Percentiles rank a stretch among this genome's conserved stretches.
These are phyloP conservation scores for Penicillium brevicompactum DNA, from an alignment of 2,329 filamentous ascomycete genomes.

Conservation along the genomic window DNA sequence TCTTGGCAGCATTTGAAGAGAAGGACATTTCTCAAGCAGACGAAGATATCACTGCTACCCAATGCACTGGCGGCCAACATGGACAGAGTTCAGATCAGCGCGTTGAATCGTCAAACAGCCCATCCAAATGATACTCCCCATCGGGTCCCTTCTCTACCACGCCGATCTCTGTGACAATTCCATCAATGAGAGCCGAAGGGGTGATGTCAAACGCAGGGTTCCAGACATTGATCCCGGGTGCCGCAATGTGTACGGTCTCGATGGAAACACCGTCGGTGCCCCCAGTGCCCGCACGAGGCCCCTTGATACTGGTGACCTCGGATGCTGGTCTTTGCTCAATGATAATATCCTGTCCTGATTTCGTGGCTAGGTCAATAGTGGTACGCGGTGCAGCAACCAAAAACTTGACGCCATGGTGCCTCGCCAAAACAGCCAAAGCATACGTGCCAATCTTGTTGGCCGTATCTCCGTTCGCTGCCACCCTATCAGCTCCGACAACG, in stretches of 20 bases:
- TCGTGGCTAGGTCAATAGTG: conserved; percentile 83
- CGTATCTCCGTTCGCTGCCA: conserved; percentile 94
- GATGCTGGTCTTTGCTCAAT: conserved; percentile 84
- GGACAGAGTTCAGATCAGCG: conserved; percentile 4
- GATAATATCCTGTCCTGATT: conserved; percentile 75
- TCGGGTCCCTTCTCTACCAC: conserved; percentile 75
- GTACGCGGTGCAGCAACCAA: conserved; percentile 93
- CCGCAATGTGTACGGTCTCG: conserved; percentile 77
- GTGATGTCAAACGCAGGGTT: conserved; percentile 98
- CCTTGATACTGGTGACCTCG: conserved; percentile 83
- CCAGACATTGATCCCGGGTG: conserved; percentile 79
- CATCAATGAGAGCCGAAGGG: conserved; percentile 84
- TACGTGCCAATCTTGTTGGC: conserved; percentile 99
- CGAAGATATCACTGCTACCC: neutral
- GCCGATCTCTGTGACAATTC: conserved; percentile 89
- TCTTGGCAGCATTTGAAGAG: conserved; percentile 27
- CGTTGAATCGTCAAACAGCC: conserved; percentile 27
- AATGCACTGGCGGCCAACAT: neutral
- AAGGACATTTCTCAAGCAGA: conserved; percentile 6
- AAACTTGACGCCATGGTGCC: conserved; percentile 87
- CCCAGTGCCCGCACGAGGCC: conserved; percentile 66
- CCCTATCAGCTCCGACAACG: conserved; percentile 91
- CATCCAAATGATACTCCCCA: conserved; percentile 66
- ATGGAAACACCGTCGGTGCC: conserved; percentile 46
- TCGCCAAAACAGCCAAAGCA: conserved; percentile 84